Conservation (phyloP, 2,329 filamentous ascomycete species). For the Scedosporium boydii region DNA sequence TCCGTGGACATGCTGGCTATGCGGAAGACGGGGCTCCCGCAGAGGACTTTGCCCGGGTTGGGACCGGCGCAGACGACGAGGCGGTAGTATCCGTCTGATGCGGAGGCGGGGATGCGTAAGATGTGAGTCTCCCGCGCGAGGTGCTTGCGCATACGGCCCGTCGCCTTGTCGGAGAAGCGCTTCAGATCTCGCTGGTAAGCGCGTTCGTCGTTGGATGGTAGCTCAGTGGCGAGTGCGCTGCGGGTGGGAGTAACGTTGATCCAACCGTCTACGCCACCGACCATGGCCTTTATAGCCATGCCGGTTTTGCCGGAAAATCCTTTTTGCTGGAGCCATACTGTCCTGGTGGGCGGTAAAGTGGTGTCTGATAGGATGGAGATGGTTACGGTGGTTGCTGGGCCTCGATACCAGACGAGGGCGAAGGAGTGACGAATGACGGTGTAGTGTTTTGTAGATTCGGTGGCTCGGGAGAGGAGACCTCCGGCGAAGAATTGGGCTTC, state of each 20-base stretch:
- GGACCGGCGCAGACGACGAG: constrained; percentile 50
- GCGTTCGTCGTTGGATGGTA: constrained; percentile 50
- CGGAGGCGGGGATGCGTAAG: constrained; percentile 53
- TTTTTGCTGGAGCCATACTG: constrained; percentile 58
- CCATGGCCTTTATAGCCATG: constrained; percentile 54
- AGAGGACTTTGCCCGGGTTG: constrained; percentile 37
- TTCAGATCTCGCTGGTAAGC: constrained; percentile 59
- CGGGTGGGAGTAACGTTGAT: constrained; percentile 56
- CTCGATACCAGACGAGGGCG: constrained; percentile 56
- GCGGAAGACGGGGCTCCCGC: constrained; percentile 57
- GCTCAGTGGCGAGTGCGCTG: constrained; percentile 33
- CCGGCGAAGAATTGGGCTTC: constrained; percentile 58
- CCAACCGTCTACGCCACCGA: constrained; percentile 52
- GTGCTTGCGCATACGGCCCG: constrained; percentile 36
- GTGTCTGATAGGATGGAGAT: constrained; percentile 55
- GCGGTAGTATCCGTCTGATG: constrained; percentile 59
- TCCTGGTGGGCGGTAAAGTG: constrained; percentile 45
- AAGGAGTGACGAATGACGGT: constrained; percentile 58
- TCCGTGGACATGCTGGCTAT: constrained; percentile 57
- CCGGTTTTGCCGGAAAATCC: constrained; percentile 61
- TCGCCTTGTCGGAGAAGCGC: constrained; percentile 50
- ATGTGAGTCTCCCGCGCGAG: constrained; percentile 52
- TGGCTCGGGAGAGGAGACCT: constrained; percentile 53
- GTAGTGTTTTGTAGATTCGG: constrained; percentile 55
- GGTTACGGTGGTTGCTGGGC: constrained; percentile 51